Evolutionary conservation across 108 stramenopile genomes (phyloP).

Genomic region (Chaetoceros tenuissimus): DNA sequence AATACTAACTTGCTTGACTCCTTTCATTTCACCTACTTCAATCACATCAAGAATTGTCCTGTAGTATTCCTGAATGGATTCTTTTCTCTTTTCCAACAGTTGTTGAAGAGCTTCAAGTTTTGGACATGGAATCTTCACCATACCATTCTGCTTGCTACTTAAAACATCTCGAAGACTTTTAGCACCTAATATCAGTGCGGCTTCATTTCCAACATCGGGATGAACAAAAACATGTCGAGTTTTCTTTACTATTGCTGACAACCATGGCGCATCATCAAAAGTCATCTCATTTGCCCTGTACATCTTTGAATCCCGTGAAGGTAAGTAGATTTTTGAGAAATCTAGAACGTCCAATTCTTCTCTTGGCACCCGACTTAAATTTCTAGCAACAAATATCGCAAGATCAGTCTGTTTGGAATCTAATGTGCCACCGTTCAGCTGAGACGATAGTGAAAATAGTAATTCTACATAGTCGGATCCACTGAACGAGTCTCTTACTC

Average conservation of each 20-base stretch:
- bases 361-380: background rate
- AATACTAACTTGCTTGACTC: background rate
- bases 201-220: constrained; percentile 1
- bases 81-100: background rate
- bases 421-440: background rate
- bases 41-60: background rate
- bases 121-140: constrained; percentile 3
- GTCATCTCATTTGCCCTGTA: background rate
- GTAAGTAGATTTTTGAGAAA: background rate
- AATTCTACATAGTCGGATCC: background rate
- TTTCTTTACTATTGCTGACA: background rate
- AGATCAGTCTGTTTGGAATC: background rate
- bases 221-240: constrained; percentile 1
- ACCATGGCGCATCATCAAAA: constrained; percentile 2
- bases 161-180: constrained; percentile 1
- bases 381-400: background rate
- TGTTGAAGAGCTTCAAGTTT: background rate
- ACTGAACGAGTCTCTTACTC: background rate
- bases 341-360: background rate
- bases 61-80: background rate
- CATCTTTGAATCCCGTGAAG: background rate
- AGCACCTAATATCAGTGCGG: constrained; percentile 1
- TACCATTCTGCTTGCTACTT: background rate
- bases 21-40: background rate
- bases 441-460: background rate